Conservation (phyloP, 2,329 filamentous ascomycete genomes). For the Myriosclerotinia scirpicola region DNA sequence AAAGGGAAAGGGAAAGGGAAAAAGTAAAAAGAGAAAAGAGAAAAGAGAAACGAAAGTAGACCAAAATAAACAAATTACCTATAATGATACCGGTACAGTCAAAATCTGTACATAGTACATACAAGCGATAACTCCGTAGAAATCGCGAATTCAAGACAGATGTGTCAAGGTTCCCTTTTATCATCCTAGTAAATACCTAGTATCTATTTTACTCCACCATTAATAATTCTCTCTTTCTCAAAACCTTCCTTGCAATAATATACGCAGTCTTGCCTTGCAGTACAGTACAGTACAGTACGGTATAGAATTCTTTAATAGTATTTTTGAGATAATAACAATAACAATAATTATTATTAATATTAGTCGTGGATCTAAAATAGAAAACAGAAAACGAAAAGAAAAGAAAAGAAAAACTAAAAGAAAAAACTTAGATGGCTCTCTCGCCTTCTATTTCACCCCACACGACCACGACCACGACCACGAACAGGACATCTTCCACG, state of each 20-base stretch:
- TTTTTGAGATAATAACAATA: background rate
- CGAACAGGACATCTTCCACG: conserved; percentile 4
- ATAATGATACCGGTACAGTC: too few species aligned
- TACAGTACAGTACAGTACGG: too few species aligned
- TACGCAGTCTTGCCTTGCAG: background rate
- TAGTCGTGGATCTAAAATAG: background rate
- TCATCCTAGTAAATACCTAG: conserved; percentile 1
- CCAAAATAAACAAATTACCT: too few species aligned
- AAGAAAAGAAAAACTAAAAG: background rate
- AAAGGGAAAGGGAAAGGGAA: too few species aligned
- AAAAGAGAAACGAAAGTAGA: too few species aligned
- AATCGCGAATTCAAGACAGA: conserved; percentile 17
- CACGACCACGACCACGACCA: conserved; percentile 18
- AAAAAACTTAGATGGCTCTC: conserved; percentile 26
- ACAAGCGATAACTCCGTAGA: background rate
- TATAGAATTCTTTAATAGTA: too few species aligned
- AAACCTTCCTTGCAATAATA: conserved; percentile 7
- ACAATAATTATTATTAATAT: background rate
- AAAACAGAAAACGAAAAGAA: too few species aligned
- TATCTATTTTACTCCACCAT: background rate
- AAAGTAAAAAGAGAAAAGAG: too few species aligned
- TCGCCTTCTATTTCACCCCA: conserved; percentile 22
- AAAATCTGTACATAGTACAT: too few species aligned
- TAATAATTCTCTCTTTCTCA: background rate
- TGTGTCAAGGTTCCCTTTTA: conserved; percentile 11